Base-by-base conservation (phyloP, 371 early-diverging fungal genomes). In the Fennellomyces sp. region DNA sequence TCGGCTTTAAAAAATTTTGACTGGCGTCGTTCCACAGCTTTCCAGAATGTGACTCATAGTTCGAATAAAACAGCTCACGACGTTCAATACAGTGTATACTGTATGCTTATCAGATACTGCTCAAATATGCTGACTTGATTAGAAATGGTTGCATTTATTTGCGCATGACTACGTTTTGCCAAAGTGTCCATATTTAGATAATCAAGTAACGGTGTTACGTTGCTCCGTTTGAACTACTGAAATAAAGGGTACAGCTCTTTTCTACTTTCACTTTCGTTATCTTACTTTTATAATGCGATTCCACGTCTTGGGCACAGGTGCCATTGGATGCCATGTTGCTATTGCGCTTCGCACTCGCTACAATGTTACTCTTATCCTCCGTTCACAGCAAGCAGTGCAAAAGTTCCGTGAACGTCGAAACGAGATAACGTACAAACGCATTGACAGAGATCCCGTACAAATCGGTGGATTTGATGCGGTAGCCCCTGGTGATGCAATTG, bases 281-380 rank as follows among this genome's bases (percentile, higher is more conserved):
- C 35, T 6, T 8, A 6, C 6, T 33, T 33, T 33, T 13, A 33
- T 25, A 29, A 76, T 77, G 74, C 67, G 41, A 21, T 70, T 69
- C 31, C 72, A 80, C 53, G 53, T 80, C 26, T 56, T 80, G 0
- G 80, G 80, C 8, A 68, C 77, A 12, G 80, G 80, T n/a, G 80
- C 80, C 19, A 68, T 80, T 33, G 80, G 80, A 11, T 75, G 77
- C 26, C 72, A 69, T 50, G 29, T 80, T 17, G 75, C 71, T 17
- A 33, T 64, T 27, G 41, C 62, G 3, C 53, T 80, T 11, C 65
- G 61, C 19, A 7, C 49, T 2, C 61, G 66, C 5, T 62, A 68
- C 29, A 63, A 63, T 15, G 77, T 74, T 1, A 70, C 68, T 0
- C 61, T 80, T 15, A 48, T 80, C 11, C 53, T 80, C 12, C 68